Base-by-base conservation (phyloP, 2,329 filamentous ascomycete genomes). In the Penicillium sp. region DNA sequence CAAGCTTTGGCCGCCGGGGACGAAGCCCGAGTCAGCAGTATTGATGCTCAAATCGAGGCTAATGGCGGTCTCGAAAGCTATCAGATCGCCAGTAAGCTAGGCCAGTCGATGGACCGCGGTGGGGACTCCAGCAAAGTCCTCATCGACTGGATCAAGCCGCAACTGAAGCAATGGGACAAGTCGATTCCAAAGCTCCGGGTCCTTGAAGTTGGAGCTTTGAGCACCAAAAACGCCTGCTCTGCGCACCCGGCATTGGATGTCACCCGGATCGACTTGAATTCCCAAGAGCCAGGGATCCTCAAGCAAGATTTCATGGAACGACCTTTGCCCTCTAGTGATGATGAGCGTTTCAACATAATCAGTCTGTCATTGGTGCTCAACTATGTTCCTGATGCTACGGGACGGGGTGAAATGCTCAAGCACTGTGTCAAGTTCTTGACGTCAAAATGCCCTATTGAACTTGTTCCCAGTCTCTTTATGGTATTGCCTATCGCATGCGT, bases 301-400 rank as follows among this genome's bases (percentile, higher is more conserved):
- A 86, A 95, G 72, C 91, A 97, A 70, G 91, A 99, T 72, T 97
- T 99, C 69, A 96, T 99, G 92, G 78, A 90, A 63, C 82, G 92
- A 26, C 89, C 92, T 0, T 73, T 93, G 3, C 93, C 93, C 0
- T 32, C 50, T 5, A 72, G 63, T 8, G 70, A 81, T 22, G 78
- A 82, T 6, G 86, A 92, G 39, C 79, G 79, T 22, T 97, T 97
- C 70, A 90, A 99, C 70, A 84, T 97, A 50, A 88, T 99, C 67
- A 96, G 92, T 48, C 79, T 99, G 24, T 96, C 92, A 9, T 78
- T 99, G 51, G 94, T 99, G 5, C 80, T 99, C 60, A 99, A 99
- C 73, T 99, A 92, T 69, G 92, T 97, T 3, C 90, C 93, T 0
- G 87, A 92, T 63, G 82, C 91, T 3, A 76, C 76, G 32, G 83